Conservation (phyloP, 768 basidiomycete species). For the Boletus rufocinnamomeus region DNA sequence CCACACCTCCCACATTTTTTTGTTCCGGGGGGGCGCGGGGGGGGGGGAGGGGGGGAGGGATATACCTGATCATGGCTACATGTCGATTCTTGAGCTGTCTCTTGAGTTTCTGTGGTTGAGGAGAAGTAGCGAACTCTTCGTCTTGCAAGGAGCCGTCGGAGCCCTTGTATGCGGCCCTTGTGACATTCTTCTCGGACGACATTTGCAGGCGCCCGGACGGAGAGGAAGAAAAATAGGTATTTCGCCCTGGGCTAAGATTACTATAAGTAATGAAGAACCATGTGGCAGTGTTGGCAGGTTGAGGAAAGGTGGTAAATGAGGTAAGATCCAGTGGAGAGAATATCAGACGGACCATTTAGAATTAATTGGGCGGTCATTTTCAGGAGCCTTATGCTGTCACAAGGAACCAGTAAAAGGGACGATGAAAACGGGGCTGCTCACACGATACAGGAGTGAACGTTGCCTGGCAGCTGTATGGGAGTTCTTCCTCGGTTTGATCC, state of each 20-base stretch:
- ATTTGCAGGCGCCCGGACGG: not conserved
- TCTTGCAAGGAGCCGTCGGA: constrained; percentile 25
- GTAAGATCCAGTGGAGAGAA: not conserved
- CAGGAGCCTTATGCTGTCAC: not conserved
- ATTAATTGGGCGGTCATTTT: not conserved
- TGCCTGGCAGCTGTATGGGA: not conserved
- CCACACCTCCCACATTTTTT: too few species aligned
- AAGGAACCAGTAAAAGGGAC: not conserved
- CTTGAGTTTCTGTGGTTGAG: constrained; percentile 36
- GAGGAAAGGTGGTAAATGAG: not conserved
- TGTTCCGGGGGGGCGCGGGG: too few species aligned
- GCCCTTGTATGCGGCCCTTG: constrained; percentile 1
- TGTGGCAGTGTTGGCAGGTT: constrained; percentile 4
- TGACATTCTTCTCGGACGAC: constrained; percentile 26
- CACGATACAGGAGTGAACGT: not conserved
- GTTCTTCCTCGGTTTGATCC: not conserved
- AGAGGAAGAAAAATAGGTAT: not conserved
- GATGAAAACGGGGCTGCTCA: not conserved
- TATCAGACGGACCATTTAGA: not conserved
- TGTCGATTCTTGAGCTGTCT: constrained; percentile 77
- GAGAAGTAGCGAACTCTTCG: constrained; percentile 16
- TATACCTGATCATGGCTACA: constrained; percentile 78
- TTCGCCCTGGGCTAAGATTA: not conserved
- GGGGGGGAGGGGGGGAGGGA: not conserved
- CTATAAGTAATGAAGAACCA: not conserved